A percentile compares a stretch with the other conserved stretches of the same genome.
phyloP scores from a whole-genome alignment of 441 rosid genomes.

The Jatropha multifida region DNA sequence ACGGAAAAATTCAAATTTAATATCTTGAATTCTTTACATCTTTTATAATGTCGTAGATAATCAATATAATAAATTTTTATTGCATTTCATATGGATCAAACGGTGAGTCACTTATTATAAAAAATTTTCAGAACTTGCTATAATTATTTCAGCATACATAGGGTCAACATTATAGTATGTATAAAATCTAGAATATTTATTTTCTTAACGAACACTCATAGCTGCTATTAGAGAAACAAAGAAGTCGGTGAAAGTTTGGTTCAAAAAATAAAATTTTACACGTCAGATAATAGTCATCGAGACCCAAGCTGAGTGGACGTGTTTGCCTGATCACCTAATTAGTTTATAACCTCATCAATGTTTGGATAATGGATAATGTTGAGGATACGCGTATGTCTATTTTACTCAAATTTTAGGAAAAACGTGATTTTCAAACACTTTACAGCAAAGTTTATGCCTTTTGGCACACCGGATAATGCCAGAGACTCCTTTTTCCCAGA shows the following conservation, averaged over 20 bases:
- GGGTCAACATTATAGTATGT: not conserved
- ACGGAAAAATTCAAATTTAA: too few species aligned
- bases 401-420: not conserved
- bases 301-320: constrained; percentile 14
- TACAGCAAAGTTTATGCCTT: constrained; percentile 17
- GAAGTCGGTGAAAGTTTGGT: not conserved
- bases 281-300: constrained; percentile 27
- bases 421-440: constrained; percentile 37
- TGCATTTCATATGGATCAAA: not conserved
- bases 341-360: constrained; percentile 19
- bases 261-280: constrained; percentile 9
- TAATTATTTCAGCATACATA: too few species aligned
- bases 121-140: not conserved
- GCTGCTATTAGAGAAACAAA: not conserved
- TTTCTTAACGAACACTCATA: too few species aligned
- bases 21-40: too few species aligned
- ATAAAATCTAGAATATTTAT: too few species aligned
- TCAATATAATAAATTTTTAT: too few species aligned
- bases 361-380: constrained; percentile 39
- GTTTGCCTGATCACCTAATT: constrained; percentile 21
- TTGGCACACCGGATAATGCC: constrained; percentile 9
- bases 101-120: not conserved
- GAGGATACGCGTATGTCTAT: constrained; percentile 3
- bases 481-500: not conserved
- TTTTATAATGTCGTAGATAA: too few species aligned